Base-by-base conservation (phyloP, 225 moss, liverwort and hornwort species). In the Sphagnum contortum region DNA sequence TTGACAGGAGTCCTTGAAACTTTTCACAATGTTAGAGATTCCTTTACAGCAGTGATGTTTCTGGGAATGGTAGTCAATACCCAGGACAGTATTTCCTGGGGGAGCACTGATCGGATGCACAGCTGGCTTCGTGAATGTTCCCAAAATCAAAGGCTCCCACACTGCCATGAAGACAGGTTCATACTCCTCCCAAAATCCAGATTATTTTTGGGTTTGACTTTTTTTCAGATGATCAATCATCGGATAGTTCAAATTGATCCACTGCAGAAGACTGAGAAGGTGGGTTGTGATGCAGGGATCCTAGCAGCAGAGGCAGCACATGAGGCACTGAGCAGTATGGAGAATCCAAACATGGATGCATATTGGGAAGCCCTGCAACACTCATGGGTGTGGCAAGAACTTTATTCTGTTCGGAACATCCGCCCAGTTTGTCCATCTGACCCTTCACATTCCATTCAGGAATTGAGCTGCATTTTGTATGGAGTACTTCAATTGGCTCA, bases 321-420 rank as follows among this genome's bases (percentile, higher is more conserved):
- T 81, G 82, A 79, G 69, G 65, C 82, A 63, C 65, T 94, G n/a
- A 72, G 75, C 51, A 80, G 75, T 29, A 62, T 75, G 61, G 71
- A 78, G 74, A 70, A 82, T 59, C 86, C 81, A 66, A 77, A 65
- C 57, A 83, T 89, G 89, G 92, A 92, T 48, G 59, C 71, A 3
- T 92, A 92, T 67, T 92, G 92, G 92, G 61, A 73, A 13, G 79
- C 85, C 8, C 71, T 93, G 78, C 85, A 84, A 68, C 66, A 57
- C 29, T 90, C 92, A 57, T 93, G 92, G 92, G 80, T 90, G 73
- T 93, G 92, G 90, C 73, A 88, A 70, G 90, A 93, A 72, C 74
- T 93, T 64, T 68, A 76, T 49, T 73, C 77, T 72, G 70, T 81
- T 71, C 83, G 92, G 48, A 93, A 93, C 67, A 70, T 87, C 8